phyloP scores from a whole-genome alignment of 768 basidiomycete genomes.

The Boletus rufocinnamomeus region DNA sequence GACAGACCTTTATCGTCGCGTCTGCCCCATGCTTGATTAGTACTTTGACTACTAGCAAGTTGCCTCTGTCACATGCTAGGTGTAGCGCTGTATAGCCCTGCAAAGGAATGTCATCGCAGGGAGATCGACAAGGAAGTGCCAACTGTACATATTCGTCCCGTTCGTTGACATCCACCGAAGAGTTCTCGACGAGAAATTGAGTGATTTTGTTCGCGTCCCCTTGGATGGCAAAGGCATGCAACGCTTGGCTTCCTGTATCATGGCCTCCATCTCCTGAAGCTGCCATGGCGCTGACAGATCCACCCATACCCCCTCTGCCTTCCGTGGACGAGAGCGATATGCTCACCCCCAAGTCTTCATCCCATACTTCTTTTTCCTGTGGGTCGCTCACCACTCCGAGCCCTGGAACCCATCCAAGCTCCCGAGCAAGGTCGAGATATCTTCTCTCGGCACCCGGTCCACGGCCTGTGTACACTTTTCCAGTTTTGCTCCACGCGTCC shows the following conservation, averaged over 20 bases:
- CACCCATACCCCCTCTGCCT: constrained; percentile 50
- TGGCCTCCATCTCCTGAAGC: constrained; percentile 39
- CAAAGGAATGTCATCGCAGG: constrained; percentile 7
- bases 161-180: constrained; percentile 54
- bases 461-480: constrained; percentile 48
- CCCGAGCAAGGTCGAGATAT: constrained; percentile 69
- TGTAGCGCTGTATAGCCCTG: constrained; percentile 91
- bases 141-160: constrained; percentile 72
- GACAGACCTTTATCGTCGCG: constrained; percentile 56
- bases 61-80: constrained; percentile 83
- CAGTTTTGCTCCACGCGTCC: constrained; percentile 73
- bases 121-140: background rate
- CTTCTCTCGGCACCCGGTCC: constrained; percentile 53
- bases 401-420: constrained; percentile 66
- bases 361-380: constrained; percentile 42
- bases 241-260: constrained; percentile 42
- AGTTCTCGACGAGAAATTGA: constrained; percentile 43
- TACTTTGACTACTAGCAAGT: constrained; percentile 52
- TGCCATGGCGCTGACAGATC: constrained; percentile 61
- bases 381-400: constrained; percentile 8
- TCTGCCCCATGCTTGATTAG: constrained; percentile 70
- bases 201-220: constrained; percentile 51
- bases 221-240: constrained; percentile 66
- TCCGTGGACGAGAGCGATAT: constrained; percentile 26
- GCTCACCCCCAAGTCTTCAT: constrained; percentile 39